Percentiles rank a stretch among this genome's conserved stretches.
Evolutionary conservation across 108 stramenopile genomes (phyloP).

Genomic region (Pseudonitzschia delicatissima): DNA sequence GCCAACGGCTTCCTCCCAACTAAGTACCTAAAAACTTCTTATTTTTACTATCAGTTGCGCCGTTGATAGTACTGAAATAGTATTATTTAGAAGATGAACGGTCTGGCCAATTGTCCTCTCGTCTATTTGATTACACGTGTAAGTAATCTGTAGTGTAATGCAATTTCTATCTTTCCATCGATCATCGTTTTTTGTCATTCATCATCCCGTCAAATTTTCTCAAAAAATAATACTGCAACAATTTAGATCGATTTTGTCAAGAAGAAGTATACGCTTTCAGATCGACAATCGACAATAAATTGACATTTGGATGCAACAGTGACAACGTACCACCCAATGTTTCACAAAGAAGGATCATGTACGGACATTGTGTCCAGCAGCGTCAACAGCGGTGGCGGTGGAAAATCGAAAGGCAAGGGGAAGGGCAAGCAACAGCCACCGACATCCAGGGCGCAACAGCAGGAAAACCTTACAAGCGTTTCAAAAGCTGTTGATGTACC

Average conservation of each 20-base stretch:
- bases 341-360: constrained; percentile 51
- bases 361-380: background rate
- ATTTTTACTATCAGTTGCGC: no score
- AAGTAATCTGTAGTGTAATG: background rate
- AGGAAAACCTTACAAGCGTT: constrained; percentile 6
- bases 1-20: no score
- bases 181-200: no score
- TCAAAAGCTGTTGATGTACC: constrained; percentile 53
- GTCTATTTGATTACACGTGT: background rate
- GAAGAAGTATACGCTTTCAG: background rate
- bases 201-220: no score
- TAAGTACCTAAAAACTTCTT: no score
- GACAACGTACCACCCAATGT: constrained; percentile 27
- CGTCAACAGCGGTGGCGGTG: background rate
- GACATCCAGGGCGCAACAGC: background rate
- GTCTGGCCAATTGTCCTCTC: background rate
- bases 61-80: no score
- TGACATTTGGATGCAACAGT: background rate
- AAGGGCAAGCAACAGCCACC: background rate
- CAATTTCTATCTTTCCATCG: background rate
- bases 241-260: background rate
- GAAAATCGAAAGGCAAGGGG: no score
- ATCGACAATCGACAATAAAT: background rate
- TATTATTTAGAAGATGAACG: no score
- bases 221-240: no score